Evolutionary conservation across 345 rosid genomes (phyloP).

Genomic region (Raphanus sativus): DNA sequence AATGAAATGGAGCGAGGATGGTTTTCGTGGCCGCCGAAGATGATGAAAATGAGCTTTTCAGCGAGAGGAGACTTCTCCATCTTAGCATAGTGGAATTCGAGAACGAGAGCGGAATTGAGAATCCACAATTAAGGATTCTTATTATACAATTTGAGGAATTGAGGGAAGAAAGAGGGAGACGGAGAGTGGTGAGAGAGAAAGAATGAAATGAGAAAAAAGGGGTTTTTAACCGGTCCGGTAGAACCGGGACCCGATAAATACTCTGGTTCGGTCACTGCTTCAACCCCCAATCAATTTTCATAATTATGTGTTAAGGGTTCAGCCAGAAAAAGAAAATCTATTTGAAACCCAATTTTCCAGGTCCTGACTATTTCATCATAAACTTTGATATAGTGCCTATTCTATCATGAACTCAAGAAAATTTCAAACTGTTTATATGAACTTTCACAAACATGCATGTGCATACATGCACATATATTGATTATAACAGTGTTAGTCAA

Average conservation of each 20-base stretch:
- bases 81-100: slow-evolving; percentile 12
- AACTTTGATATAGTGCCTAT: no score
- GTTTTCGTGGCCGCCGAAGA: neutral
- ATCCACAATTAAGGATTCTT: neutral
- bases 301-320: no score
- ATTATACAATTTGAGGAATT: neutral
- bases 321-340: no score
- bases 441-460: no score
- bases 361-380: no score
- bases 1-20: slow-evolving; percentile 30
- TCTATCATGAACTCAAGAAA: no score
- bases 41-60: slow-evolving; percentile 21
- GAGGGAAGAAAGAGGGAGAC: slow-evolving; percentile 5
- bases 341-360: no score
- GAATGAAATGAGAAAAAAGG: neutral
- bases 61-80: slow-evolving; percentile 23
- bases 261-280: neutral
- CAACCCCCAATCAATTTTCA: neutral
- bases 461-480: no score
- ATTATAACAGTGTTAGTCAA: no score
- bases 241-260: neutral
- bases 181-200: neutral
- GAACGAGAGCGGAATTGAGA: neutral
- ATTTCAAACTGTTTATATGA: no score
- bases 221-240: slow-evolving; percentile 21